Percentiles rank a stretch among this genome's conserved stretches.
phyloP scores from a whole-genome alignment of 495 filamentous ascomycete genomes.

The Tetracladium setigerum region DNA sequence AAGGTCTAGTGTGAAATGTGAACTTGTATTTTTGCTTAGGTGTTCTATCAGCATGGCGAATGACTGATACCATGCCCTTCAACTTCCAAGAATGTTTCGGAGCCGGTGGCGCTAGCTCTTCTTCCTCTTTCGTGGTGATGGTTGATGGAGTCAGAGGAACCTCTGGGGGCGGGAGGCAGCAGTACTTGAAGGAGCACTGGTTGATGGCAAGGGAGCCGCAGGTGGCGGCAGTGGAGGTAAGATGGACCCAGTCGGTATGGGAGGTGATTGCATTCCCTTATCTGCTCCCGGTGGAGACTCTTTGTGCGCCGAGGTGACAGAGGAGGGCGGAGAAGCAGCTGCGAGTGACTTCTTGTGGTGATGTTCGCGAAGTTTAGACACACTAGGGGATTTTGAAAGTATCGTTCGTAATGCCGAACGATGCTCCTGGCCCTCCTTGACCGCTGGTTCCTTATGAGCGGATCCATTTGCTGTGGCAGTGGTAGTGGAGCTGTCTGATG shows the following conservation, averaged over 20 bases:
- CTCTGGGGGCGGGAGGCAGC: constrained; percentile 22
- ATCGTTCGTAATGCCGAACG: constrained; percentile 29
- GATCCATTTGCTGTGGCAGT: not conserved
- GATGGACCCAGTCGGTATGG: constrained; percentile 2
- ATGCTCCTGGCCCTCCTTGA: constrained; percentile 19
- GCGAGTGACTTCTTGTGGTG: constrained; percentile 7
- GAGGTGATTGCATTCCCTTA: constrained; percentile 30
- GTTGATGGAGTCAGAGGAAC: constrained; percentile 32
- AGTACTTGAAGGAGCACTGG: constrained; percentile 33
- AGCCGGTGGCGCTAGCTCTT: constrained; percentile 63
- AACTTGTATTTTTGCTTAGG: constrained; percentile 99
- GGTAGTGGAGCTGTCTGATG: constrained; percentile 8
- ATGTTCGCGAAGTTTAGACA: constrained; percentile 48
- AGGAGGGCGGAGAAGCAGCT: constrained; percentile 29
- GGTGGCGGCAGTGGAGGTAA: constrained; percentile 15
- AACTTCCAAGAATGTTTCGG: constrained; percentile 96
- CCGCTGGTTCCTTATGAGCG: constrained; percentile 6
- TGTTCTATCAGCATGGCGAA: constrained; percentile 92
- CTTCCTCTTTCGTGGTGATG: constrained; percentile 12
- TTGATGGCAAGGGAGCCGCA: constrained; percentile 8
- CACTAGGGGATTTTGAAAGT: constrained; percentile 57
- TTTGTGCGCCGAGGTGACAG: constrained; percentile 35
- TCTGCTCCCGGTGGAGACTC: constrained; percentile 34
- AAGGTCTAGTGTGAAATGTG: constrained; percentile 94
- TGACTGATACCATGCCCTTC: constrained; percentile 96